Conservation (phyloP, 306 rosid species). For the Lotus japonicus region DNA sequence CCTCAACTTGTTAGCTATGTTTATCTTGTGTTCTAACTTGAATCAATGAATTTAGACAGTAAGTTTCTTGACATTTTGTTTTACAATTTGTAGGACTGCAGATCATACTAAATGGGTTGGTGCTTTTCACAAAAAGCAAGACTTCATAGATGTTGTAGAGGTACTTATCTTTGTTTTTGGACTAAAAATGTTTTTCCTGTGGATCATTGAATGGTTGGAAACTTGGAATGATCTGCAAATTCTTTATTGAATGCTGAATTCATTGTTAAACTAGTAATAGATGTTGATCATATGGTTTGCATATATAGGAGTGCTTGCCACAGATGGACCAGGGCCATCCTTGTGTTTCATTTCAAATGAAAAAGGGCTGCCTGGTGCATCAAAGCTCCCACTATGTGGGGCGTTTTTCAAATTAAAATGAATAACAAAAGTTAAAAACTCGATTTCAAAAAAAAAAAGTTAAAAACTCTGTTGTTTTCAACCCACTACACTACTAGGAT, state of each 20-base stretch:
- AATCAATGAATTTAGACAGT: background rate
- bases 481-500: no score
- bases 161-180: conserved; percentile 25
- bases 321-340: background rate
- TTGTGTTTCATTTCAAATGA: conserved; percentile 1
- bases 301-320: background rate
- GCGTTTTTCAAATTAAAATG: no score
- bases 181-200: background rate
- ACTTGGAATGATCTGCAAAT: background rate
- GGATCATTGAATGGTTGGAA: background rate
- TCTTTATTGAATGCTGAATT: background rate
- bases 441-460: no score
- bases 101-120: conserved; percentile 59
- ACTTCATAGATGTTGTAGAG: conserved; percentile 50
- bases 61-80: conserved; percentile 1
- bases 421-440: no score
- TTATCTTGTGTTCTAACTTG: background rate
- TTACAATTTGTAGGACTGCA: conserved; percentile 34
- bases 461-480: no score
- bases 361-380: no score
- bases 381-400: no score
- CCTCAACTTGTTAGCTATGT: background rate
- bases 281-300: background rate
- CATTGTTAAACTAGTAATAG: background rate
- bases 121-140: conserved; percentile 46